A percentile compares a stretch with the other conserved stretches of the same genome.
Conservation (phyloP, 2,329 filamentous ascomycete species). For the Botrytis tulipae region DNA sequence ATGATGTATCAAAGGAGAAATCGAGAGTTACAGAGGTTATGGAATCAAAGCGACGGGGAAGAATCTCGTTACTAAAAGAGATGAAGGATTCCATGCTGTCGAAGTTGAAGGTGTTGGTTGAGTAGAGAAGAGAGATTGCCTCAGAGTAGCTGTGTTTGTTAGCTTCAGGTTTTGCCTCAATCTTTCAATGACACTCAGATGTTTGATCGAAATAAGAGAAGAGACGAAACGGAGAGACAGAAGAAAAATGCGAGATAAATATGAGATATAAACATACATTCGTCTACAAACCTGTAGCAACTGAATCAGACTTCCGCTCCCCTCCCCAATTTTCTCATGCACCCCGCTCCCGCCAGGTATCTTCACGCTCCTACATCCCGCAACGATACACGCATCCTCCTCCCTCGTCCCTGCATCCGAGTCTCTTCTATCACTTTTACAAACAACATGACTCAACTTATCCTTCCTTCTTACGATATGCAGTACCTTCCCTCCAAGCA, state of each 20-base stretch:
- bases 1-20: constrained; percentile 25
- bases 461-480: constrained; percentile 27
- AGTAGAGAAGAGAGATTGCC: constrained; percentile 31
- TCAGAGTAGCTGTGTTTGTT: constrained; percentile 28
- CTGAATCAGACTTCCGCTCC: constrained; percentile 20
- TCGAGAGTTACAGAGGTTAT: constrained; percentile 28
- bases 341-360: constrained; percentile 14
- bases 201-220: background rate
- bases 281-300: constrained; percentile 31
- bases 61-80: constrained; percentile 26
- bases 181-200: background rate
- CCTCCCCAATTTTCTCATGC: background rate
- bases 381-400: constrained; percentile 22
- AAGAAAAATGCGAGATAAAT: background rate
- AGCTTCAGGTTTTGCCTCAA: background rate
- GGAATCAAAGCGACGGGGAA: constrained; percentile 31
- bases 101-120: constrained; percentile 33
- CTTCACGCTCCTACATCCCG: constrained; percentile 27
- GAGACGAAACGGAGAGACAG: background rate
- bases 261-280: constrained; percentile 23
- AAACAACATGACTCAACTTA: constrained; percentile 23
- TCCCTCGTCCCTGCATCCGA: constrained; percentile 20
- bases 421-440: background rate
- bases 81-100: constrained; percentile 30
- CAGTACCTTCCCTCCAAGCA: constrained; percentile 23